Evolutionary conservation across 768 basidiomycete species (phyloP).

Genomic region (Podaxis rugospora): DNA sequence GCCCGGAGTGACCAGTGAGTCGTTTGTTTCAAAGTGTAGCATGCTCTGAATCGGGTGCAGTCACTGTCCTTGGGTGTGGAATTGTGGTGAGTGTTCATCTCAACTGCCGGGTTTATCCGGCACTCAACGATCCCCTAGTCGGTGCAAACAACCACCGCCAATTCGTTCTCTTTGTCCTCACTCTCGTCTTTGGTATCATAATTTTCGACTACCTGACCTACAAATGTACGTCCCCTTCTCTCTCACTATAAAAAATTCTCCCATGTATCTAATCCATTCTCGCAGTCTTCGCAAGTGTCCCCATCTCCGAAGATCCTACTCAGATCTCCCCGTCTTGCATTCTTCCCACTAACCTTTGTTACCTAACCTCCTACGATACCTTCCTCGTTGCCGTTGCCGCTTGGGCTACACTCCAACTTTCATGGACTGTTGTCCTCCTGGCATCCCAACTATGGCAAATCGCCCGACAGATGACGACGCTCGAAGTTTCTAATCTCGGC

Average conservation of each 20-base stretch:
- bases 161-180: conserved; percentile 88
- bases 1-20: conserved; percentile 91
- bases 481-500: conserved; percentile 93
- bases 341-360: conserved; percentile 66
- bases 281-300: conserved; percentile 52
- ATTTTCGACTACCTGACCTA: conserved; percentile 83
- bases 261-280: neutral
- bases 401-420: conserved; percentile 93
- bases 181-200: conserved; percentile 76
- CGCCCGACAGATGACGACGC: conserved; percentile 89
- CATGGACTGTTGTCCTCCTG: conserved; percentile 89
- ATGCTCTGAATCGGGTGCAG: conserved; percentile 31
- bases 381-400: conserved; percentile 78
- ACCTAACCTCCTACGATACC: conserved; percentile 64
- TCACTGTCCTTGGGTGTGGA: conserved; percentile 99
- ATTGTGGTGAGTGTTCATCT: conserved; percentile 65
- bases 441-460: conserved; percentile 90
- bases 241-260: neutral
- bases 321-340: conserved; percentile 59
- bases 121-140: conserved; percentile 40
- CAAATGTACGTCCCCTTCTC: conserved; percentile 54
- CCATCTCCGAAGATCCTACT: conserved; percentile 31
- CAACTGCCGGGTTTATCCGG: neutral
- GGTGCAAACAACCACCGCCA: conserved; percentile 94
- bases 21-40: neutral